phyloP scores from a whole-genome alignment of 1,139 yeast genomes.

The Candida mesenterica region DNA sequence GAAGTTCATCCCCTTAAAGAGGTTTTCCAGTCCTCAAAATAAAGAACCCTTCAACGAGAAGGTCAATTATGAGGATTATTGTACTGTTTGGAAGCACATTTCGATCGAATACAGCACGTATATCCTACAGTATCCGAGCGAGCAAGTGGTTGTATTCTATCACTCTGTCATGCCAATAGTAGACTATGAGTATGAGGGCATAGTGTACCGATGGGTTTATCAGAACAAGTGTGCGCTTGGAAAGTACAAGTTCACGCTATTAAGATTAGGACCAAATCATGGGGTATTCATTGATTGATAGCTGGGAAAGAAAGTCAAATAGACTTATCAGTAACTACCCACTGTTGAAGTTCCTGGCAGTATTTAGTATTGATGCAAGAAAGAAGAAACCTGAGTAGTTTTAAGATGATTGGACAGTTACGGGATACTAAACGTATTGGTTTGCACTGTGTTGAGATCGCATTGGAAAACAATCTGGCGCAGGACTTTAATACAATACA shows the following conservation, averaged over 20 bases:
- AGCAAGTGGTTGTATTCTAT: conserved; percentile 6
- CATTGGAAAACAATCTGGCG: conserved; percentile 4
- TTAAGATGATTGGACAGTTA: conserved; percentile 8
- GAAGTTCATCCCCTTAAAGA: conserved; percentile 1
- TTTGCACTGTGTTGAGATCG: conserved; percentile 4
- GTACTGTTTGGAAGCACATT: background rate
- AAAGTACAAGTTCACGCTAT: conserved; percentile 7
- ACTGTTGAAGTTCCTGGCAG: conserved; percentile 1
- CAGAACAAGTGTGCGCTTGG: conserved; percentile 5
- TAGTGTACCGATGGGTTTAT: conserved; percentile 8
- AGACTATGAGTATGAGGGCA: conserved; percentile 10
- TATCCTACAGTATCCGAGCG: background rate
- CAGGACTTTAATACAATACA: conserved; percentile 6
- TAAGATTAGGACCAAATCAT: conserved; percentile 7
- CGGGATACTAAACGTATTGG: conserved; percentile 5
- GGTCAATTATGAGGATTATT: conserved; percentile 1
- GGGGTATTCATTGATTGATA: conserved; percentile 11
- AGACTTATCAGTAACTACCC: conserved; percentile 5
- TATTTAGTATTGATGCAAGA: conserved; percentile 1
- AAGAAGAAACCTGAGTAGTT: conserved; percentile 5
- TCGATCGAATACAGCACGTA: background rate
- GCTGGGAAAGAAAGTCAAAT: conserved; percentile 7
- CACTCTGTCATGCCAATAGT: conserved; percentile 10
- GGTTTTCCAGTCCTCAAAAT: background rate
- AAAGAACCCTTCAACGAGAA: background rate